phyloP scores from a whole-genome alignment of 768 basidiomycete genomes.

The Lactarius tabidus region DNA sequence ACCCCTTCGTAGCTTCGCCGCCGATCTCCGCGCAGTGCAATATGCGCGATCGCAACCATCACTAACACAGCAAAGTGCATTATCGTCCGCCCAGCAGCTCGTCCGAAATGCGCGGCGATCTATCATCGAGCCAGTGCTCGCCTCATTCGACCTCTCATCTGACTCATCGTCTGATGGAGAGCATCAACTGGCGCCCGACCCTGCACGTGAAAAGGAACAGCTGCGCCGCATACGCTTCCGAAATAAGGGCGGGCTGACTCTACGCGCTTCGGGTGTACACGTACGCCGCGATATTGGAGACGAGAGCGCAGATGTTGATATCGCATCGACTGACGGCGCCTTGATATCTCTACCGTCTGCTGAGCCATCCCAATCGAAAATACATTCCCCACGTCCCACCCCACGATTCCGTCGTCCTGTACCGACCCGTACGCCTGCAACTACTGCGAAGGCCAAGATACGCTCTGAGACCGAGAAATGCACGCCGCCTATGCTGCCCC shows the following conservation, averaged over 20 bases:
- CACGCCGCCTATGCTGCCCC: background rate
- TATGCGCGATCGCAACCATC: slow-evolving; percentile 39
- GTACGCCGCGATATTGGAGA: slow-evolving; percentile 55
- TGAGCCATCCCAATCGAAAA: background rate
- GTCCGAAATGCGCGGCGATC: slow-evolving; percentile 49
- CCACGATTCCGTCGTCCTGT: slow-evolving; percentile 11
- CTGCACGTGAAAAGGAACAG: slow-evolving; percentile 47
- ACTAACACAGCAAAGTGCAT: slow-evolving; percentile 39
- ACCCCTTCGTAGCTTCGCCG: slow-evolving; percentile 47
- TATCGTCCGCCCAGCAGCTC: slow-evolving; percentile 54
- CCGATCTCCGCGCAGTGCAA: slow-evolving; percentile 35
- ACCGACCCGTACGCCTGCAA: slow-evolving; percentile 1
- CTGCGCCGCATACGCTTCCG: slow-evolving; percentile 55
- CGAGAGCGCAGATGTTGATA: slow-evolving; percentile 58
- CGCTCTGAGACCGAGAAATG: background rate
- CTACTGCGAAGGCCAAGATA: slow-evolving; percentile 14
- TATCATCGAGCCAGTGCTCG: slow-evolving; percentile 46
- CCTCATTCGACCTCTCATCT: slow-evolving; percentile 32
- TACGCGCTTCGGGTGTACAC: slow-evolving; percentile 41
- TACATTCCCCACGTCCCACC: slow-evolving; percentile 2
- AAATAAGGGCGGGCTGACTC: slow-evolving; percentile 30
- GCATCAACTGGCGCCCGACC: slow-evolving; percentile 39
- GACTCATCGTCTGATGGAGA: slow-evolving; percentile 40
- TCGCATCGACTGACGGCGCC: slow-evolving; percentile 31
- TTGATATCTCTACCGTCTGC: slow-evolving; percentile 7